These are phyloP conservation scores for Linnemannia schmuckeri DNA, from an alignment of 192 early-diverging fungal genomes.

Conservation along the genomic window DNA sequence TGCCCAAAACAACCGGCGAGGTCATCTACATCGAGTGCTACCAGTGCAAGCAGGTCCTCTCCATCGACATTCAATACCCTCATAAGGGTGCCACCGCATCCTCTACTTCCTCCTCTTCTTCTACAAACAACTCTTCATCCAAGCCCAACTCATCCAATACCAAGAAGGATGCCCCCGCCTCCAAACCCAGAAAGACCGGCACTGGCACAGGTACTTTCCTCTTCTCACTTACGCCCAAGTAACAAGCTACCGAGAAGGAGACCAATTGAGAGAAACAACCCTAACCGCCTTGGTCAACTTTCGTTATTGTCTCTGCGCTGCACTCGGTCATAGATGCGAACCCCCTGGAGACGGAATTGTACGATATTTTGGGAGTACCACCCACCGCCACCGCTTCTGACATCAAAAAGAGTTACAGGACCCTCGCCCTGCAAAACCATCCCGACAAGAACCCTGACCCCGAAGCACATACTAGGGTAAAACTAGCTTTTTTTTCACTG, in stretches of 20 bases:
- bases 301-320: background rate
- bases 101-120: constrained; percentile 19
- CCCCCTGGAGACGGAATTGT: constrained; percentile 88
- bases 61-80: constrained; percentile 57
- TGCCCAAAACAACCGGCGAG: constrained; percentile 38
- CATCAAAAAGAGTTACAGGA: constrained; percentile 96
- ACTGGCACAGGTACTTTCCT: constrained; percentile 36
- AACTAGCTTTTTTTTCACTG: background rate
- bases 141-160: constrained; percentile 17
- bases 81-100: constrained; percentile 51
- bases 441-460: constrained; percentile 89
- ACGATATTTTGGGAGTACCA: constrained; percentile 87
- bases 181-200: constrained; percentile 39
- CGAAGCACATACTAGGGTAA: constrained; percentile 79
- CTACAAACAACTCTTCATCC: constrained; percentile 17
- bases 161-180: constrained; percentile 16
- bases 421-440: constrained; percentile 86
- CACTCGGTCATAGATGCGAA: constrained; percentile 67
- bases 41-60: constrained; percentile 62
- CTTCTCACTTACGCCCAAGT: background rate
- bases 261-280: background rate
- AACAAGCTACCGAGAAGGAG: too few relatives aligned
- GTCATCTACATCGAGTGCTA: constrained; percentile 68
- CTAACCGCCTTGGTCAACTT: background rate
- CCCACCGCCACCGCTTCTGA: constrained; percentile 80